phyloP scores from a whole-genome alignment of 2,329 filamentous ascomycete species.

The Exserohilum rostratum region DNA sequence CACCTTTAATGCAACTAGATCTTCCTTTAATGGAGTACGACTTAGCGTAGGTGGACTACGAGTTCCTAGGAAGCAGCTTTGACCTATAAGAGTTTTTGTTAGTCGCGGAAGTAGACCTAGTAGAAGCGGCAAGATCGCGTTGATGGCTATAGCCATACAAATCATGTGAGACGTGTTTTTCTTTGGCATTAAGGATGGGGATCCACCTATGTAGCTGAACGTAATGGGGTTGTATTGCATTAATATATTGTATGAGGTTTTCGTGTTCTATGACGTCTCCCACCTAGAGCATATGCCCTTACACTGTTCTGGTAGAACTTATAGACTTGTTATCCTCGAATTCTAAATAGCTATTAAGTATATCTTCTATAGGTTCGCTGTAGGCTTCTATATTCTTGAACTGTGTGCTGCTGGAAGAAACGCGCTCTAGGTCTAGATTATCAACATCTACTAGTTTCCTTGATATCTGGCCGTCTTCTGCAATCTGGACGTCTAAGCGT shows the following conservation, averaged over 20 bases:
- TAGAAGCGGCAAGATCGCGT: neutral
- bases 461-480: neutral
- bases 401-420: conserved; percentile 1
- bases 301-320: neutral
- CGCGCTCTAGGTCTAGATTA: neutral
- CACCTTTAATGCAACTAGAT: neutral
- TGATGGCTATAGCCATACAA: neutral
- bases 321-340: neutral
- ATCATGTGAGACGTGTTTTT: neutral
- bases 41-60: neutral
- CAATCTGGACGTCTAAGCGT: neutral
- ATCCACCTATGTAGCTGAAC: neutral
- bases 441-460: neutral
- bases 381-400: conserved; percentile 13
- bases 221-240: neutral
- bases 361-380: neutral
- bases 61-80: neutral
- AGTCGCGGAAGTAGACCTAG: neutral
- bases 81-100: conserved; percentile 4
- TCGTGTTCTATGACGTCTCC: neutral
- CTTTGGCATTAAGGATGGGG: neutral
- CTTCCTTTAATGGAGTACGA: neutral
- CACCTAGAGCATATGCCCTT: neutral
- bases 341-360: neutral
- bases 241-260: neutral